These are phyloP conservation scores for Cordyceps cateniannulata DNA, from an alignment of 2,329 filamentous ascomycete species.

Conservation along the genomic window DNA sequence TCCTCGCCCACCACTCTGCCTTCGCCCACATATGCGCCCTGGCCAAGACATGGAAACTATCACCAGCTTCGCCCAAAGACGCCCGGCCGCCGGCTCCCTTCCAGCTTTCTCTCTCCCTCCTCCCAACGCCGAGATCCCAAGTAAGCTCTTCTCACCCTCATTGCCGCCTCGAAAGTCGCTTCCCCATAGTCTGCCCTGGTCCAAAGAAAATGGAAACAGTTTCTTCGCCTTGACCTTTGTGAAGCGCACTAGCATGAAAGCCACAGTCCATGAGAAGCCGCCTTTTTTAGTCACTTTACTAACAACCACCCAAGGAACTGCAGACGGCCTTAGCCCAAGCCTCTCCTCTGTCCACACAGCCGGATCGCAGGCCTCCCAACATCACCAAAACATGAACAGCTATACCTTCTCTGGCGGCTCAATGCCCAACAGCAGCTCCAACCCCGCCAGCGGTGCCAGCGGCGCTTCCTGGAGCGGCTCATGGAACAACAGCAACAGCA, in stretches of 20 bases:
- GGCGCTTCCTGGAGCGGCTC: slow-evolving; percentile 15
- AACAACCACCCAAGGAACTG: slow-evolving; percentile 37
- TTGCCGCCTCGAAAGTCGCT: not conserved
- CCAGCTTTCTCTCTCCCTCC: slow-evolving; percentile 31
- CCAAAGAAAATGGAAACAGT: not conserved
- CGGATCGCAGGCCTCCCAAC: slow-evolving; percentile 52
- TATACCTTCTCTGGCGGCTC: slow-evolving; percentile 46
- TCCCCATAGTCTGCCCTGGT: not conserved
- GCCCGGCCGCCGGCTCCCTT: slow-evolving; percentile 26
- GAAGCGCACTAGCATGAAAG: no score
- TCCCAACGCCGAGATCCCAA: slow-evolving; percentile 30
- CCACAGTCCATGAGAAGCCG: not conserved
- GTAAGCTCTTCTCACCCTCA: slow-evolving; percentile 20
- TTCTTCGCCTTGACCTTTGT: no score
- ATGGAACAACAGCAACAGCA: not conserved
- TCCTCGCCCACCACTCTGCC: not conserved
- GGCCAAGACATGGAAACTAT: slow-evolving; percentile 22
- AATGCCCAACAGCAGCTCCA: not conserved
- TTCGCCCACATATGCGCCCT: not conserved
- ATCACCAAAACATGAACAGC: slow-evolving; percentile 40
- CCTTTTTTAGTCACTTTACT: not conserved
- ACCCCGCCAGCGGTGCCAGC: not conserved
- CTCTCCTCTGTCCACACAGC: slow-evolving; percentile 55
- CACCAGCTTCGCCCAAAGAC: slow-evolving; percentile 28
- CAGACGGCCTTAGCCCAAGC: slow-evolving; percentile 56